phyloP scores from a whole-genome alignment of 139 green algal species.

The Microglena sp. region DNA sequence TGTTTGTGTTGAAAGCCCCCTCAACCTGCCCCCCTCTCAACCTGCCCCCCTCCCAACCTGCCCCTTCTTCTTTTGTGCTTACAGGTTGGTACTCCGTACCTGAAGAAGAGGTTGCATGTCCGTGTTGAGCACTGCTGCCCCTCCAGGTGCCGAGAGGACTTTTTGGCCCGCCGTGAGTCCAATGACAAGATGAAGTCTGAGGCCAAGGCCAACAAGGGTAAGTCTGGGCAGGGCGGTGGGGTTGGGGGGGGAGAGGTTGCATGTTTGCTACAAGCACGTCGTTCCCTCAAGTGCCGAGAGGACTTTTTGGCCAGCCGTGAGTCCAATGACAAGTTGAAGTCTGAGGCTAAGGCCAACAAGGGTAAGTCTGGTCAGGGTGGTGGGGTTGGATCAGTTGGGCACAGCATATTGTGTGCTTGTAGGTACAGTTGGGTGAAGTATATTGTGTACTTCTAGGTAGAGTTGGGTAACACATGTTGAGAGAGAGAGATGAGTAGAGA shows the following conservation, averaged over 20 bases:
- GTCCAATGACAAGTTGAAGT: constrained; percentile 75
- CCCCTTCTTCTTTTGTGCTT: too few relatives aligned
- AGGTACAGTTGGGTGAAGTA: too few relatives aligned
- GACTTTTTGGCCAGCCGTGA: constrained; percentile 81
- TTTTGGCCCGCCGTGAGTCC: constrained; percentile 64
- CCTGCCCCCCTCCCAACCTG: too few relatives aligned
- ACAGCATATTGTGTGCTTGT: too few relatives aligned
- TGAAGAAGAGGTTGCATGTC: constrained; percentile 96
- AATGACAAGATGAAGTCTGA: constrained; percentile 79
- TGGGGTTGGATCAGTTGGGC: too few relatives aligned
- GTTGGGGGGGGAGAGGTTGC: too few relatives aligned
- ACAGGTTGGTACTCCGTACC: constrained; percentile 77
- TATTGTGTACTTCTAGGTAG: too few relatives aligned
- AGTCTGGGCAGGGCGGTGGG: constrained; percentile 15
- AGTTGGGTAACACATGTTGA: too few relatives aligned
- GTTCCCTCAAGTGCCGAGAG: constrained; percentile 83
- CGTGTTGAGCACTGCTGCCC: constrained; percentile 92
- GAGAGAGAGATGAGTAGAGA: too few relatives aligned
- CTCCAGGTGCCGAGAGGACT: constrained; percentile 91
- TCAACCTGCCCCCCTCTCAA: too few relatives aligned
- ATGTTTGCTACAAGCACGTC: constrained; percentile 86
- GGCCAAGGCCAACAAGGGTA: constrained; percentile 64
- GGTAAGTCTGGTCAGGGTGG: too few relatives aligned
- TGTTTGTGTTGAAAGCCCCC: too few relatives aligned
- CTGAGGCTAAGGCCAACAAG: constrained; percentile 62